These are phyloP conservation scores for Myriosclerotinia curreyana DNA, from an alignment of 2,329 filamentous ascomycete genomes.

Conservation along the genomic window DNA sequence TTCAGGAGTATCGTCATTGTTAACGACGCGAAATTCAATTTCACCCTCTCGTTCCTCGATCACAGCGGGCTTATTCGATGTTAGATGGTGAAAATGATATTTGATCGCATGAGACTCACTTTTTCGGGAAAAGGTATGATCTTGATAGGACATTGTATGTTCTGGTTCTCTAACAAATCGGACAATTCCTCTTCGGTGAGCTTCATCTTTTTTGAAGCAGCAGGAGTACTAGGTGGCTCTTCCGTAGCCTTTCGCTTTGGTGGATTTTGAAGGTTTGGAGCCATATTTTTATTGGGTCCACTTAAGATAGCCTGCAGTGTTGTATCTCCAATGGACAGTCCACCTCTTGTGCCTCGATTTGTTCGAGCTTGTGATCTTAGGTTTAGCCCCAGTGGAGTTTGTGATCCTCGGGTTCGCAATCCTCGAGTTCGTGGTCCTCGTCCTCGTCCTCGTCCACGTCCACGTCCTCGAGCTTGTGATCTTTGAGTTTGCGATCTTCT, in stretches of 20 bases:
- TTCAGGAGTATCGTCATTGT: slow-evolving; percentile 86
- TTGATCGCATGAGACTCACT: slow-evolving; percentile 45
- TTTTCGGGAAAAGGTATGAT: slow-evolving; percentile 88
- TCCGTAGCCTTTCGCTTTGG: slow-evolving; percentile 63
- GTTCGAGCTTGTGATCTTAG: too few relatives aligned
- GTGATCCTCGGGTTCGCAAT: too few relatives aligned
- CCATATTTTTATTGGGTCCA: not conserved
- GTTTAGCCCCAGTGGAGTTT: too few relatives aligned
- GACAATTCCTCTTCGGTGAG: slow-evolving; percentile 44
- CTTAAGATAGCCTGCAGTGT: not conserved
- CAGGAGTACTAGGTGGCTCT: slow-evolving; percentile 57
- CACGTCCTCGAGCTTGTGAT: too few relatives aligned
- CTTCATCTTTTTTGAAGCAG: slow-evolving; percentile 64
- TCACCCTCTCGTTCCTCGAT: slow-evolving; percentile 90
- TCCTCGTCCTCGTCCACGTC: too few relatives aligned
- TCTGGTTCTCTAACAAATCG: slow-evolving; percentile 48
- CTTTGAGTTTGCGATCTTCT: not conserved
- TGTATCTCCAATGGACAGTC: not conserved
- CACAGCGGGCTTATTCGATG: slow-evolving; percentile 65
- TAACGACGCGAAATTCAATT: slow-evolving; percentile 96
- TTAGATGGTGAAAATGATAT: not conserved
- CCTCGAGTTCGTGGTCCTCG: too few relatives aligned
- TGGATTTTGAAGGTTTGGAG: not conserved
- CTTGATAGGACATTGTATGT: slow-evolving; percentile 49
- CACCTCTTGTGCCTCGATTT: too few relatives aligned